These are phyloP conservation scores for Tetradesmus obliquus DNA, from an alignment of 139 green algal species.

Conservation along the genomic window DNA sequence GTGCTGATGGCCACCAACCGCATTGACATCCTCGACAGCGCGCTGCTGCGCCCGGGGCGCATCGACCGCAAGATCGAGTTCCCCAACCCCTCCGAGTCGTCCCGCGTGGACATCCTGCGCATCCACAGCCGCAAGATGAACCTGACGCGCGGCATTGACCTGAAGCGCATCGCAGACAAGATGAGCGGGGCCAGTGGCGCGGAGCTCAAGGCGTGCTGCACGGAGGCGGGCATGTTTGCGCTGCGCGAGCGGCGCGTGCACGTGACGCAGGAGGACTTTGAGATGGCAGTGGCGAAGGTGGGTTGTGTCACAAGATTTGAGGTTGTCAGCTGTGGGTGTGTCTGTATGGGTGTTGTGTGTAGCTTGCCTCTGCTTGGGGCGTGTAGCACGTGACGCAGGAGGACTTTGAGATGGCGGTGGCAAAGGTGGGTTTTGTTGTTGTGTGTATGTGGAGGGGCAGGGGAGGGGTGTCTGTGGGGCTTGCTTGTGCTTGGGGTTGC, in stretches of 20 bases:
- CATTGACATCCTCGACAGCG: constrained; percentile 98
- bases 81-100: constrained; percentile 94
- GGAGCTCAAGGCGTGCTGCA: constrained; percentile 98
- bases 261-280: constrained; percentile 99
- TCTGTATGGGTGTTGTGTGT: background rate
- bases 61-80: constrained; percentile 99
- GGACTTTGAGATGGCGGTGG: constrained; percentile 99
- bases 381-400: constrained; percentile 93
- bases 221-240: constrained; percentile 99
- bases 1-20: constrained; percentile 99
- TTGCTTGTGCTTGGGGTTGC: too few species aligned
- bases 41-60: constrained; percentile 96
- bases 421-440: constrained; percentile 80
- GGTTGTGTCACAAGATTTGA: background rate
- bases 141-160: constrained; percentile 94
- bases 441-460: too few species aligned
- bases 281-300: constrained; percentile 99
- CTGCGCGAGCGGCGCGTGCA: constrained; percentile 97
- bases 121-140: constrained; percentile 95
- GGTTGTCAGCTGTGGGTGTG: background rate
- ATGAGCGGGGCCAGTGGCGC: constrained; percentile 93
- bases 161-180: constrained; percentile 94
- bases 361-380: too few species aligned
- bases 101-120: constrained; percentile 94
- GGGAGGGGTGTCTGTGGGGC: too few species aligned